These are phyloP conservation scores for Saposhnikovia divaricata DNA, from an alignment of 129 eudicot genomes.

Conservation along the genomic window DNA sequence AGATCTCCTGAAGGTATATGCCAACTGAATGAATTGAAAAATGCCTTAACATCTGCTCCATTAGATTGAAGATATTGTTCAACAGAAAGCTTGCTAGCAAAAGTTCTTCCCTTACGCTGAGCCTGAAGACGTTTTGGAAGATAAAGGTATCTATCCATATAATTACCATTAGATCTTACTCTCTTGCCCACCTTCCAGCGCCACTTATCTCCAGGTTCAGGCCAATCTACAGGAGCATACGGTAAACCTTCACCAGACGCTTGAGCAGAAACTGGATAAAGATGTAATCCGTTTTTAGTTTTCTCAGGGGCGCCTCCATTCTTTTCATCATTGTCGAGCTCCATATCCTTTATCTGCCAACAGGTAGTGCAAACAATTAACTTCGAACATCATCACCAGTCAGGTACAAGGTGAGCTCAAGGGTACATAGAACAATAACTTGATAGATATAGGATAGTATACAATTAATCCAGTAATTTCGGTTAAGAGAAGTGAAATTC, in stretches of 20 bases:
- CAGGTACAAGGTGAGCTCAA: neutral
- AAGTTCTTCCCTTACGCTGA: conserved; percentile 7
- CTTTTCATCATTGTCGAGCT: conserved; percentile 41
- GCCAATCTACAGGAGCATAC: conserved; percentile 81
- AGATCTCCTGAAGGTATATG: conserved; percentile 2
- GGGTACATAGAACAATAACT: neutral
- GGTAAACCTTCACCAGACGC: conserved; percentile 66
- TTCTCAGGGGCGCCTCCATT: conserved; percentile 31
- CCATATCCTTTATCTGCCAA: conserved; percentile 36
- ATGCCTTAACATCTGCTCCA: conserved; percentile 29
- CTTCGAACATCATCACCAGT: neutral
- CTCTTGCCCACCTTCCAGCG: conserved; percentile 16
- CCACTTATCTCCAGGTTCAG: conserved; percentile 28
- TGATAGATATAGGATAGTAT: neutral
- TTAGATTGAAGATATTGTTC: conserved; percentile 29
- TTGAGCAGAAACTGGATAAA: conserved; percentile 35
- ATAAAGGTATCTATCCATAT: conserved; percentile 44
- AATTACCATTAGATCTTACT: conserved; percentile 17
- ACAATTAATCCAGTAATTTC: neutral
- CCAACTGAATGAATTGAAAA: conserved; percentile 56
- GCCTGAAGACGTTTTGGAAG: conserved; percentile 20
- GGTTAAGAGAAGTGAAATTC: neutral
- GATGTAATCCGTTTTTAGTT: conserved; percentile 31
- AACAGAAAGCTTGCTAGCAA: conserved; percentile 38
- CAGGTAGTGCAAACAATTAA: neutral